Conservation (phyloP, 2,329 filamentous ascomycete species). For the Exophiala mesophila region DNA sequence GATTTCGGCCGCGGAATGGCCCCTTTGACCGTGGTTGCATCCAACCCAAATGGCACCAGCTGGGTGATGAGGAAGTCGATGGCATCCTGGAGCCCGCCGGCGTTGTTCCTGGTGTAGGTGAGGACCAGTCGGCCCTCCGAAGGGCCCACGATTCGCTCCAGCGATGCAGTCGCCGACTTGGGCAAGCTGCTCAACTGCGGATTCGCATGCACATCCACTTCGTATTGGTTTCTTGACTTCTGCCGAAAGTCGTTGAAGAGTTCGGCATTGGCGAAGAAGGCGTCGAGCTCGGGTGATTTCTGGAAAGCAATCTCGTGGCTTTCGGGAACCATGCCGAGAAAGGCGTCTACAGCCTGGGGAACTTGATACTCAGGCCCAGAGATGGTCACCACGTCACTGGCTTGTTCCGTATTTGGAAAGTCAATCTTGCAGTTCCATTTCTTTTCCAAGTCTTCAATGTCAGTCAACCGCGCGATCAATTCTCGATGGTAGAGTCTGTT, state of each 20-base stretch:
- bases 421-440: slow-evolving; percentile 99
- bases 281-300: slow-evolving; percentile 67
- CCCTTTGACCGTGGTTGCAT: slow-evolving; percentile 80
- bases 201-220: slow-evolving; percentile 76
- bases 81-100: slow-evolving; percentile 88
- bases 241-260: slow-evolving; percentile 74
- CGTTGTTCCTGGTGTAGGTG: slow-evolving; percentile 93
- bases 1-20: slow-evolving; percentile 98
- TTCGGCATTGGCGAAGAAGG: slow-evolving; percentile 74
- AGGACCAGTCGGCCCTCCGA: slow-evolving; percentile 58
- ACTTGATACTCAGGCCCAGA: slow-evolving; percentile 98
- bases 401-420: slow-evolving; percentile 95
- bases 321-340: slow-evolving; percentile 96
- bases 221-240: slow-evolving; percentile 86
- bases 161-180: slow-evolving; percentile 29
- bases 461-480: slow-evolving; percentile 77
- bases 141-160: slow-evolving; percentile 42
- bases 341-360: slow-evolving; percentile 90
- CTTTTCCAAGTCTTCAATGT: slow-evolving; percentile 93
- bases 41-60: slow-evolving; percentile 82
- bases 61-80: slow-evolving; percentile 89
- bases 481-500: slow-evolving; percentile 94
- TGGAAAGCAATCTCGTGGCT: slow-evolving; percentile 86
- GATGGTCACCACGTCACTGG: slow-evolving; percentile 91
- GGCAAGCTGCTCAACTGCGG: slow-evolving; percentile 31